A percentile compares a stretch with the other conserved stretches of the same genome.
These are phyloP conservation scores for Phytophthora rubi DNA, from an alignment of 352 stramenopile species.

Conservation along the genomic window DNA sequence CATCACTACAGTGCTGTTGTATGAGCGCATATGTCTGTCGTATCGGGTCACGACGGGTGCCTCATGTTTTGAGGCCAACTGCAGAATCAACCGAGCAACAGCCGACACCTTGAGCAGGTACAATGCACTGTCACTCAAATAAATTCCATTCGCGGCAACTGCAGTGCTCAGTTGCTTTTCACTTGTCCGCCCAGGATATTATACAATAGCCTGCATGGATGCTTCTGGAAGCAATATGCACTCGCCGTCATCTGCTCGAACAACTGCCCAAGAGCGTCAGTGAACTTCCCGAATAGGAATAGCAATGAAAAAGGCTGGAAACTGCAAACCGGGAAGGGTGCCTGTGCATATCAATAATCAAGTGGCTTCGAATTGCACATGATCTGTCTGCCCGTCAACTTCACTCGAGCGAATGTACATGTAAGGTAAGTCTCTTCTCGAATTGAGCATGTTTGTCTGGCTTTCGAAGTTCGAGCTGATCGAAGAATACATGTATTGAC, in stretches of 20 bases:
- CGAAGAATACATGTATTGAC: too few species aligned
- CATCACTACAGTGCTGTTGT: constrained; percentile 8
- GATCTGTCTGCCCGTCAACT: too few species aligned
- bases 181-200: constrained; percentile 20
- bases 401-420: neutral
- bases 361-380: too few species aligned
- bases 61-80: constrained; percentile 20
- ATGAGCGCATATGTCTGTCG: constrained; percentile 9
- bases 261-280: neutral
- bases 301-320: too few species aligned
- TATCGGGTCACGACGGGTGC: constrained; percentile 7
- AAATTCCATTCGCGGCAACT: constrained; percentile 13
- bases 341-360: too few species aligned
- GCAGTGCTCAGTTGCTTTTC: constrained; percentile 8
- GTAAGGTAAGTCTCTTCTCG: neutral
- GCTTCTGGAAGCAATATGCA: neutral
- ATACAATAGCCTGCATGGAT: neutral
- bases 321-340: too few species aligned
- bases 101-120: neutral
- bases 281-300: neutral
- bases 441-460: constrained; percentile 7
- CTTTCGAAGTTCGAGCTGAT: constrained; percentile 8
- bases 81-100: constrained; percentile 22
- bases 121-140: constrained; percentile 2
- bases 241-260: neutral